phyloP scores from a whole-genome alignment of 495 filamentous ascomycete genomes.

The Halenospora varia region DNA sequence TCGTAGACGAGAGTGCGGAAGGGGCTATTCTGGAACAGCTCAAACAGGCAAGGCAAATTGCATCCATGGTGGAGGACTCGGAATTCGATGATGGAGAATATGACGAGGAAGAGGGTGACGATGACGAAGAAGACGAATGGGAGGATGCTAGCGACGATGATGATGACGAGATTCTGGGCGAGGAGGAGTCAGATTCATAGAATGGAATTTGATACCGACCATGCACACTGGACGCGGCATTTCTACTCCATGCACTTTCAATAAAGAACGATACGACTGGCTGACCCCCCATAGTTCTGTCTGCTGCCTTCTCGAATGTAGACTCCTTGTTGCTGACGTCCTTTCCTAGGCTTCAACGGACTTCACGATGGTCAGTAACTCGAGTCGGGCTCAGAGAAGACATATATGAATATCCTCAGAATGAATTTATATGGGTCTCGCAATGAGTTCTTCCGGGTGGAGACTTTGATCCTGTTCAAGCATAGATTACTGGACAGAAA shows the following conservation, averaged over 20 bases:
- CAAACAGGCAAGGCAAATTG: not conserved
- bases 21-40: not conserved
- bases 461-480: no score
- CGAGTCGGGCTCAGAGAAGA: no score
- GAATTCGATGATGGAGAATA: slow-evolving; percentile 3
- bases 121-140: slow-evolving; percentile 8
- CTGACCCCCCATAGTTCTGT: no score
- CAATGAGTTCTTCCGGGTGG: no score
- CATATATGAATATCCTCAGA: no score
- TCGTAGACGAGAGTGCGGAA: not conserved
- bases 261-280: no score
- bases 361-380: no score
- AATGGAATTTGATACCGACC: not conserved
- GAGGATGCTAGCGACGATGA: slow-evolving; percentile 2
- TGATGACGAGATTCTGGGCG: not conserved
- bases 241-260: no score
- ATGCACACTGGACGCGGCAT: not conserved
- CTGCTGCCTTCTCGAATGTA: no score
- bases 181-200: not conserved
- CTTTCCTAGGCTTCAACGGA: no score
- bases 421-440: no score
- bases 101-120: slow-evolving; percentile 8
- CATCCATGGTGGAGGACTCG: not conserved
- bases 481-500: not conserved
- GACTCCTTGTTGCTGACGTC: no score